Evolutionary conservation across 352 stramenopile species (phyloP), one percentile per base, ranked within the genome.

Genomic region (Phytopythium litorale): DNA sequence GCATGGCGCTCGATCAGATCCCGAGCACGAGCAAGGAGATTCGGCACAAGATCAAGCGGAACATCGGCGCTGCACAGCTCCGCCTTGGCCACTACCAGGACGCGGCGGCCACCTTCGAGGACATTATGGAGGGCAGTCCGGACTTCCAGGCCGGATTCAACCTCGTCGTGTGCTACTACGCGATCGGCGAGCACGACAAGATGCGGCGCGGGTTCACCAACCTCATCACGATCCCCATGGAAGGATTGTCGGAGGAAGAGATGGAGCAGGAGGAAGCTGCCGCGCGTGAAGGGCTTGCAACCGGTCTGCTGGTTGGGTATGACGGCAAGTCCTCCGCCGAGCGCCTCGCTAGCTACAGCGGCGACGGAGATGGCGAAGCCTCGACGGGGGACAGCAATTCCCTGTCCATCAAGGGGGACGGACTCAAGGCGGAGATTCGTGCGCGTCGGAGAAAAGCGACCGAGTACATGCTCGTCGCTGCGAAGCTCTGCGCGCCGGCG

Each of bases 61-160:
- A 99, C 71, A 98, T 99, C 48, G 97, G 94, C 25, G 96, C 93
- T 6, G 89, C 94, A 8, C 97, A 98, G 68, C 95, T 98, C 40
- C 82, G 88, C 43, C 71, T 98, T 28, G 93, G 92, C 9, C 88
- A 98, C 64, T 98, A 97, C 64, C 91, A 97, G 58, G 94, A 98
- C 65, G 96, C 97, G 19, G 88, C 98, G 4, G 84, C 96, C 46
- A 96, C 87, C 19, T 99, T 98, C 64, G 96, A 99, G 62, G 87
- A 97, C 62, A 86, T 98, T 30, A 98, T 99, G 93, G 87, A 95
- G 54, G 81, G 84, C 23, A 92, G 87, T 58, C 84, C 92, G 11
- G 94, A 99, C 62, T 97, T 98, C 68, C 94, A 98, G 72, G 96
- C 94, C 9, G 95, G 93, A 2, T 99, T 98, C 70, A 98, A 99